Conservation (phyloP, 2,329 filamentous ascomycete genomes). For the Pyrenochaeta sp. region DNA sequence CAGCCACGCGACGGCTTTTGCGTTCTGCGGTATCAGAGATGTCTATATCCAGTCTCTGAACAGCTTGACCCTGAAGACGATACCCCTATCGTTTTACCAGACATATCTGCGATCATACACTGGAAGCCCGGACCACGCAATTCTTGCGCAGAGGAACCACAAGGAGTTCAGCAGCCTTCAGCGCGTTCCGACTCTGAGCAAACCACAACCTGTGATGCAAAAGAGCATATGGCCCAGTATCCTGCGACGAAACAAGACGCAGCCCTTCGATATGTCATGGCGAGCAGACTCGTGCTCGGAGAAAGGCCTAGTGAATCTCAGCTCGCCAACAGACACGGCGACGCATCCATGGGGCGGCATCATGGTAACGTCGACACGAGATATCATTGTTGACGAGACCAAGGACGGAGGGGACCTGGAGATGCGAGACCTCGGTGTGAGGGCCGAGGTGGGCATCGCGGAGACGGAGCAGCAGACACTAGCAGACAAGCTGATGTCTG, state of each 20-base stretch:
- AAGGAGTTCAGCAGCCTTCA: slow-evolving; percentile 55
- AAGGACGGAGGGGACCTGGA: slow-evolving; percentile 34
- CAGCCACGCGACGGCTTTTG: slow-evolving; percentile 48
- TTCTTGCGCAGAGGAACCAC: slow-evolving; percentile 55
- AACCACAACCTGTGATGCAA: slow-evolving; percentile 5
- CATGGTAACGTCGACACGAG: slow-evolving; percentile 48
- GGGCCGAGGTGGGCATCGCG: slow-evolving; percentile 39
- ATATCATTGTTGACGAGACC: slow-evolving; percentile 40
- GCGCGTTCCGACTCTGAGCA: slow-evolving; percentile 9
- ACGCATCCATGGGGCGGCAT: slow-evolving; percentile 45
- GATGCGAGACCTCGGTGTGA: slow-evolving; percentile 42
- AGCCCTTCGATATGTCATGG: slow-evolving; percentile 18
- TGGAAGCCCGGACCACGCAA: slow-evolving; percentile 55
- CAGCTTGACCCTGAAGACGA: slow-evolving; percentile 39
- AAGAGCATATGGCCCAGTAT: slow-evolving; percentile 23
- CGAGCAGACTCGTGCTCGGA: slow-evolving; percentile 40
- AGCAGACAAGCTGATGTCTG: slow-evolving; percentile 46
- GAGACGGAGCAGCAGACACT: slow-evolving; percentile 52
- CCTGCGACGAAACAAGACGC: slow-evolving; percentile 15
- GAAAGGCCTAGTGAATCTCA: slow-evolving; percentile 33
- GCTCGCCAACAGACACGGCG: slow-evolving; percentile 8
- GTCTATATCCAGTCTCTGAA: slow-evolving; percentile 47
- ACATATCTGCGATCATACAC: slow-evolving; percentile 53
- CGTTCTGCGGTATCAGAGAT: slow-evolving; percentile 55
- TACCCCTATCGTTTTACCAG: slow-evolving; percentile 56